Evolutionary conservation across 352 stramenopile species (phyloP).

Genomic region (Poterioochromonas sp.): DNA sequence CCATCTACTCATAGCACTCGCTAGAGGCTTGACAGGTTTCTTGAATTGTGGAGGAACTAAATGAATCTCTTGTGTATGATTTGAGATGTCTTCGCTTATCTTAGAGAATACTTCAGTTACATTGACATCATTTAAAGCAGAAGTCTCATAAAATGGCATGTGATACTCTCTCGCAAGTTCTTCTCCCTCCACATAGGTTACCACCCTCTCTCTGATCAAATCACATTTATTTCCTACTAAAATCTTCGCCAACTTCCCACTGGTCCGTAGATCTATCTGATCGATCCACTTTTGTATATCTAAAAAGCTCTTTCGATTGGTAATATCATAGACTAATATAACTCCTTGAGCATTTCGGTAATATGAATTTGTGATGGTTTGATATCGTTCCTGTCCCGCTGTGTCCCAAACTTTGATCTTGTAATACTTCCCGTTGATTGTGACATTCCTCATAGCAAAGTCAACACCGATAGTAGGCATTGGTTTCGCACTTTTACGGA

Average conservation of each 20-base stretch:
- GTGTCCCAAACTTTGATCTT: background rate
- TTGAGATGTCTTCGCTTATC: constrained; percentile 15
- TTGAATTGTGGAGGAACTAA: too few relatives aligned
- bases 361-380: too few relatives aligned
- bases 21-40: too few relatives aligned
- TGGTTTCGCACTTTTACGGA: background rate
- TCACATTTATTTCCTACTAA: constrained; percentile 97
- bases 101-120: constrained; percentile 59
- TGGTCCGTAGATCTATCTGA: constrained; percentile 70
- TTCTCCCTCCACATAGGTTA: constrained; percentile 84
- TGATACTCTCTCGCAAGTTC: constrained; percentile 84
- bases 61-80: too few relatives aligned
- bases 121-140: constrained; percentile 89
- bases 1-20: too few relatives aligned
- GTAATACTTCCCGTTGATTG: background rate
- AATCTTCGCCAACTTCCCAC: constrained; percentile 99
- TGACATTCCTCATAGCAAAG: background rate
- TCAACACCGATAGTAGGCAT: constrained; percentile 17
- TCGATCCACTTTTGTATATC: background rate
- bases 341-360: background rate
- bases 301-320: background rate
- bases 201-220: constrained; percentile 84
- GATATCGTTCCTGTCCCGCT: too few relatives aligned
- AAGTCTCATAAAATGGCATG: constrained; percentile 88
- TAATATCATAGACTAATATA: background rate